Evolutionary conservation across 768 basidiomycete species (phyloP), one percentile per base, ranked within the genome.

Genomic region (Myochromella boudieri): DNA sequence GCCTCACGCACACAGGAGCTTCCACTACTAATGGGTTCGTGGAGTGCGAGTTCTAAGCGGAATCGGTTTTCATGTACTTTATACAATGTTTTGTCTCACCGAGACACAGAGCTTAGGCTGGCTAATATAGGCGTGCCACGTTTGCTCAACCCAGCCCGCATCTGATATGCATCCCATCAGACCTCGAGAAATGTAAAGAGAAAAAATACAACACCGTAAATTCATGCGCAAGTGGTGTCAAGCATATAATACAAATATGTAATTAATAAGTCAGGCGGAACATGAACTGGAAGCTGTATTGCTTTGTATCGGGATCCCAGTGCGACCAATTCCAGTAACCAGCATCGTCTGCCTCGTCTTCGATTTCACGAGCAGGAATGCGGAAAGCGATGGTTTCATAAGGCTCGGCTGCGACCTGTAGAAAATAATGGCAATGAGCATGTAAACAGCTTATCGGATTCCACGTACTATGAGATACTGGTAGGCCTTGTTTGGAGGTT

Each of bases 301-400:
- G 93, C 69, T 97, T 97, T 42, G 94, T 95, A 64, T 99, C 95
- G n/a, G 90, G 84, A 64, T 98, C 97, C 97, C 95, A 98, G 61
- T 97, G 91, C 31, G 95, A 95, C 97, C 97, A 99, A 58, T 91
- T 91, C 88, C 89, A 93, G 55, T 85, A 90, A 12, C 86, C 85
- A 22, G 87, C 88, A 57, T 95, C 92, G 50, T 92, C 87, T 37
- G 89, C 81, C 60, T 93, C 92, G 58, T 95, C 92, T 67, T 98
- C 95, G 51, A 99, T 95, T 68, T 98, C 95, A 41, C 91, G 83
- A 20, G 97, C 90, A 37, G 95, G 97, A 60, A 99, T 93, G 14
- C 95, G 91, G 76, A 98, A 98, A n/a, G 94, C 92, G 56, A 99
- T 93, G 3, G 95, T 97, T 69, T 99, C 97, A 62, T 98, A 99